Evolutionary conservation across 306 rosid genomes (phyloP).

Genomic region (Aeschynomene evenia): DNA sequence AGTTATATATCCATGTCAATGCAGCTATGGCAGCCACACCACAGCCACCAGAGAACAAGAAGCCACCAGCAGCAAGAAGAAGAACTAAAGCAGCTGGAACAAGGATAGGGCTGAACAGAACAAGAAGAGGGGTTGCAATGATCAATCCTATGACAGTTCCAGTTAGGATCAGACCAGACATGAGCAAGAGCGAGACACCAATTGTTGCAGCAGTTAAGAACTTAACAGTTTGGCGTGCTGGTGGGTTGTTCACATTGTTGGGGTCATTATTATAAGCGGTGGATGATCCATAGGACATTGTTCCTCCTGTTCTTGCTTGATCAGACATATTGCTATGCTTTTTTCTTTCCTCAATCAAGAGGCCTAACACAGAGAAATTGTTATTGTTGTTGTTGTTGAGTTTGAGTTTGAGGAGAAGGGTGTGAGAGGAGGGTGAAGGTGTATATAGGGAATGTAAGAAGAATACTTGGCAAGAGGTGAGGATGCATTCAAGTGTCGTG

Average conservation of each 20-base stretch:
- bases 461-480: conserved; percentile 37
- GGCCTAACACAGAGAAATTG: neutral
- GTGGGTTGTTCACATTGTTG: neutral
- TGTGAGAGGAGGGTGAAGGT: conserved; percentile 7
- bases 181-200: conserved; percentile 49
- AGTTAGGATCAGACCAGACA: conserved; percentile 51
- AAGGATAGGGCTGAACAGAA: conserved; percentile 59
- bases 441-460: conserved; percentile 20
- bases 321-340: conserved; percentile 10
- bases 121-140: conserved; percentile 54
- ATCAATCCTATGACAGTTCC: conserved; percentile 54
- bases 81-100: conserved; percentile 46
- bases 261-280: conserved; percentile 14
- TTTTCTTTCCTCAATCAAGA: neutral
- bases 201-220: conserved; percentile 52
- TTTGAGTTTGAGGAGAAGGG: neutral
- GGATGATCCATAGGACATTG: neutral
- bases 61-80: conserved; percentile 41
- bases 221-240: conserved; percentile 45
- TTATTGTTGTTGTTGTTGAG: neutral
- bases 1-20: conserved; percentile 55
- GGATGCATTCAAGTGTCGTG: conserved; percentile 36
- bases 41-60: conserved; percentile 51
- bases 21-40: conserved; percentile 52
- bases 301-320: conserved; percentile 21